phyloP scores from a whole-genome alignment of 2,329 filamentous ascomycete genomes.

The Phyllosticta capitalensis region DNA sequence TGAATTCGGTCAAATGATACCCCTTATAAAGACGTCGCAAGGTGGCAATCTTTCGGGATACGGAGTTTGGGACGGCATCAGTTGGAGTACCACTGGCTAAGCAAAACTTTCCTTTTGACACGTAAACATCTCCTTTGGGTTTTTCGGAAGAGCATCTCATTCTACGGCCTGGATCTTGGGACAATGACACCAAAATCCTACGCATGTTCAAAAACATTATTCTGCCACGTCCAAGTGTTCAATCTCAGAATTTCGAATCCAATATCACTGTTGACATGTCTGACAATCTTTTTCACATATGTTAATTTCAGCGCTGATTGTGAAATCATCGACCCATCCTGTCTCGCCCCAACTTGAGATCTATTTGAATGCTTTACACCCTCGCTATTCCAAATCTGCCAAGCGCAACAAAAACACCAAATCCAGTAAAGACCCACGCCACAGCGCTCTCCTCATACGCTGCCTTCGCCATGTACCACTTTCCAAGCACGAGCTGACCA shows the following conservation, averaged over 20 bases:
- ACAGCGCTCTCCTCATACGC: constrained; percentile 1
- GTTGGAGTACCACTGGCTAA: background rate
- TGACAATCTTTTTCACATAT: no score
- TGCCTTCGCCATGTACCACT: background rate
- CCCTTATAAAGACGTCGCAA: background rate
- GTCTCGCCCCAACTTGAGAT: no score
- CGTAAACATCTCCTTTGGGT: background rate
- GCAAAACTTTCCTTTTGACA: background rate
- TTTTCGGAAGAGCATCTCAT: background rate
- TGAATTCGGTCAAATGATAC: background rate
- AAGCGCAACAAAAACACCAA: background rate
- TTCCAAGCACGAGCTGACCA: background rate
- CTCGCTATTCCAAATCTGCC: background rate
- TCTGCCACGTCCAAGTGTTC: no score
- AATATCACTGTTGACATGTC: no score
- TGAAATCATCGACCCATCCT: no score
- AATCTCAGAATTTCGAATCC: no score
- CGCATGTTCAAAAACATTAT: no score
- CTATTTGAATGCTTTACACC: background rate
- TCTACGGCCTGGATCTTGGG: no score
- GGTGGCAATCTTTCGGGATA: background rate
- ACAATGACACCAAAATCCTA: no score
- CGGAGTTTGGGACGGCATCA: background rate
- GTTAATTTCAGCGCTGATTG: no score
- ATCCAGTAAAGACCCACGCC: background rate